Conservation (phyloP, 805 yeast genomes). For the Zygoascus bituminiphila region DNA sequence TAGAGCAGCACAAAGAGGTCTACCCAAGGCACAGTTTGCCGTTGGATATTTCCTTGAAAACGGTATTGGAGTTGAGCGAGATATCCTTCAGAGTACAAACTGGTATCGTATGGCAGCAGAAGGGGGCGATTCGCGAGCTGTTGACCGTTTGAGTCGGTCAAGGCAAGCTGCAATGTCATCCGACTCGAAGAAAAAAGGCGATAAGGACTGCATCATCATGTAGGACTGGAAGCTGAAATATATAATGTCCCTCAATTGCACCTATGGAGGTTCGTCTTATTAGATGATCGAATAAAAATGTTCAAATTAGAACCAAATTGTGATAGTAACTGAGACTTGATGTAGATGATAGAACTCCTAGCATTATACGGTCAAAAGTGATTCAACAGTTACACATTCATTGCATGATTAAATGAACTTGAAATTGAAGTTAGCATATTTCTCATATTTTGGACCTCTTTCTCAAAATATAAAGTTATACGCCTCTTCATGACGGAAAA, state of each 20-base stretch:
- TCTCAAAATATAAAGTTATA: too few relatives aligned
- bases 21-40: slow-evolving; percentile 77
- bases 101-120: slow-evolving; percentile 77
- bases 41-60: slow-evolving; percentile 75
- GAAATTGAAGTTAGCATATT: too few relatives aligned
- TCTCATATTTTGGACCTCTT: too few relatives aligned
- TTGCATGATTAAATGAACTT: too few relatives aligned
- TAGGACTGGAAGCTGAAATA: background rate
- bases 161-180: background rate
- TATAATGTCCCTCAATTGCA: background rate
- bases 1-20: slow-evolving; percentile 68
- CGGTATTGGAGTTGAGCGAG: slow-evolving; percentile 75
- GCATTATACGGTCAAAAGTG: too few relatives aligned
- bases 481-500: too few relatives aligned
- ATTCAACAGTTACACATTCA: too few relatives aligned
- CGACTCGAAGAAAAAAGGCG: slow-evolving; percentile 2
- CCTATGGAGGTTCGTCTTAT: too few relatives aligned
- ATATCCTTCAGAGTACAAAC: slow-evolving; percentile 47
- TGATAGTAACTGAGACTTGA: background rate
- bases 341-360: background rate
- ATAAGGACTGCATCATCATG: slow-evolving; percentile 8
- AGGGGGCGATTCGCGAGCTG: slow-evolving; percentile 46
- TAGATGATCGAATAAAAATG: too few relatives aligned
- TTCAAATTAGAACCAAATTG: too few relatives aligned
- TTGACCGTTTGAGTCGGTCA: slow-evolving; percentile 23